Conservation (phyloP, 805 yeast species). For the Ogataea ganodermae region DNA sequence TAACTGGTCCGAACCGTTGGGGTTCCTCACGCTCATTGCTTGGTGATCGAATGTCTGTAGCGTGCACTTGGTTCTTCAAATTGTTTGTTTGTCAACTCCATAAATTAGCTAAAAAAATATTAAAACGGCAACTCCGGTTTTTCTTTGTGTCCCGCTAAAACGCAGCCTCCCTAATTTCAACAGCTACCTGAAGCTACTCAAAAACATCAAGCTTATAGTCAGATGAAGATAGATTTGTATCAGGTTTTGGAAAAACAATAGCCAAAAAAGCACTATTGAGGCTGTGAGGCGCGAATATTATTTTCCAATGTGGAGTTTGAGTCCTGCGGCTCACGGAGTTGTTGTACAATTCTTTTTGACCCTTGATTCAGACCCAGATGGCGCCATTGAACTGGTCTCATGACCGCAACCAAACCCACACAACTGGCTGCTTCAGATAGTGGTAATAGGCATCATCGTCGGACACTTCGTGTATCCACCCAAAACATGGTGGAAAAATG, state of each 20-base stretch:
- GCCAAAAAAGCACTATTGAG: background rate
- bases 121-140: background rate
- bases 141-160: background rate
- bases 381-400: no score
- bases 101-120: no score
- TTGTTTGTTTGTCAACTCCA: no score
- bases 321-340: background rate
- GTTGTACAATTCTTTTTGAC: no score
- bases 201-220: background rate
- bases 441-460: no score
- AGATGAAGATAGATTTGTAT: constrained; percentile 14
- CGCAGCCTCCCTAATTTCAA: background rate
- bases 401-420: no score
- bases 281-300: constrained; percentile 3
- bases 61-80: no score
- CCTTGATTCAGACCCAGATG: no score
- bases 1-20: background rate
- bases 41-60: no score
- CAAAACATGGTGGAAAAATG: no score
- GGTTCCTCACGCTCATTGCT: constrained; percentile 10
- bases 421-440: no score
- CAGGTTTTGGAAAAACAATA: constrained; percentile 15
- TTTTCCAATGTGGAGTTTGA: background rate
- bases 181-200: background rate
- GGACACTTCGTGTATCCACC: no score